phyloP scores from a whole-genome alignment of 495 filamentous ascomycete genomes.

The Neurospora sp. region DNA sequence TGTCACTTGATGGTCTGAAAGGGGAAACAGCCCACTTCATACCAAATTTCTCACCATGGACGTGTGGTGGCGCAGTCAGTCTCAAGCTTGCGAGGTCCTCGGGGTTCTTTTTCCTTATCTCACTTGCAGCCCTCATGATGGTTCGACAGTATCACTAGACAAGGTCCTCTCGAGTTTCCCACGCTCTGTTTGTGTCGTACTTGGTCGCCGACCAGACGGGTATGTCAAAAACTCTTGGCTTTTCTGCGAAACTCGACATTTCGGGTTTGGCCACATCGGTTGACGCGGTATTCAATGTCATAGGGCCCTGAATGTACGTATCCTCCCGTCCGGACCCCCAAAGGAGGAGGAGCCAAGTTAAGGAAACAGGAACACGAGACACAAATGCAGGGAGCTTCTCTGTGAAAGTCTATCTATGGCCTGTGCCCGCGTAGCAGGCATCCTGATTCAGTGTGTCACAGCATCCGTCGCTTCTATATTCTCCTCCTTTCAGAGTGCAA shows the following conservation, averaged over 20 bases:
- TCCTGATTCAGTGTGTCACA: neutral
- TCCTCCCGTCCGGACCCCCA: neutral
- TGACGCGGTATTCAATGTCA: neutral
- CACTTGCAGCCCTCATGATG: neutral
- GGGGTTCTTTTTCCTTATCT: neutral
- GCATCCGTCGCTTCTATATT: neutral
- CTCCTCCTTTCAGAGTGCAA: neutral
- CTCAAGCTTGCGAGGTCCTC: neutral
- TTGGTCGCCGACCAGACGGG: neutral
- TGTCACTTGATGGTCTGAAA: neutral
- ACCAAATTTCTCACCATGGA: neutral
- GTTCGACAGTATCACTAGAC: neutral
- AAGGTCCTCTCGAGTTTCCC: neutral
- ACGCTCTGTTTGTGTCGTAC: neutral
- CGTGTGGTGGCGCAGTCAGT: neutral
- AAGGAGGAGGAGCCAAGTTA: neutral
- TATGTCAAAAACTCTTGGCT: neutral
- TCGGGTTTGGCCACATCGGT: neutral
- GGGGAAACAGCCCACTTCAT: neutral
- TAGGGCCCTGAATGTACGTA: neutral
- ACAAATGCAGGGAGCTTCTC: neutral
- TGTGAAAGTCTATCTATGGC: neutral
- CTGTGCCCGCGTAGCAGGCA: neutral
- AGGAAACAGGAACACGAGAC: neutral
- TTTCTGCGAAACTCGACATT: neutral